These are phyloP conservation scores for Lathyrus tuberosus DNA, from an alignment of 306 rosid genomes.

Conservation along the genomic window DNA sequence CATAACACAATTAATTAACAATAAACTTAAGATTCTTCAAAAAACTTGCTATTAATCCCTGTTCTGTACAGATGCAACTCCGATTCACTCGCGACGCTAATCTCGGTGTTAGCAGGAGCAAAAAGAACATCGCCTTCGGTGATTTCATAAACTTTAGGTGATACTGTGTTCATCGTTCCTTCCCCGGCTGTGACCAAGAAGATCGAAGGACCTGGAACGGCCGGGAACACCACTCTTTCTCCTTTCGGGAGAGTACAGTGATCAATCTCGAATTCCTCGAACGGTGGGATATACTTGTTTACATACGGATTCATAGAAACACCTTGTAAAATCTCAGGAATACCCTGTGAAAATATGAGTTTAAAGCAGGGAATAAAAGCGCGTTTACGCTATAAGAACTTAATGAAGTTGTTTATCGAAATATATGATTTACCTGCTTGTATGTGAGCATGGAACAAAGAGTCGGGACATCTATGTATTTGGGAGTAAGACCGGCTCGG, in stretches of 20 bases:
- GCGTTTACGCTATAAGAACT: neutral
- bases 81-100: slow-evolving; percentile 57
- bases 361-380: neutral
- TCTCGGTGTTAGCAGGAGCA: slow-evolving; percentile 72
- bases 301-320: slow-evolving; percentile 59
- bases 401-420: neutral
- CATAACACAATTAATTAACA: slow-evolving; percentile 10
- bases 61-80: slow-evolving; percentile 73
- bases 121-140: slow-evolving; percentile 83
- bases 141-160: slow-evolving; percentile 44
- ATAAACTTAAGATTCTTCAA: slow-evolving; percentile 44
- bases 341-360: slow-evolving; percentile 56
- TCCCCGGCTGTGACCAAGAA: slow-evolving; percentile 65
- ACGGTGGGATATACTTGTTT: slow-evolving; percentile 73
- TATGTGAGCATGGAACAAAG: slow-evolving; percentile 97
- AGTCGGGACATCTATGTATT: slow-evolving; percentile 78
- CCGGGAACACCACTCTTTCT: slow-evolving; percentile 61
- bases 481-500: slow-evolving; percentile 96
- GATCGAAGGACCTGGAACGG: slow-evolving; percentile 80
- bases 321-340: slow-evolving; percentile 79
- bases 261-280: slow-evolving; percentile 91
- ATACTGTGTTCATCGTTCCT: slow-evolving; percentile 56
- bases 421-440: slow-evolving; percentile 62
- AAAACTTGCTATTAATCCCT: slow-evolving; percentile 73
- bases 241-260: slow-evolving; percentile 66